These are phyloP conservation scores for fission yeast (Schizosaccharomyces pombe) DNA, from an alignment of 805 yeast species.

Conservation along the genomic window DNA sequence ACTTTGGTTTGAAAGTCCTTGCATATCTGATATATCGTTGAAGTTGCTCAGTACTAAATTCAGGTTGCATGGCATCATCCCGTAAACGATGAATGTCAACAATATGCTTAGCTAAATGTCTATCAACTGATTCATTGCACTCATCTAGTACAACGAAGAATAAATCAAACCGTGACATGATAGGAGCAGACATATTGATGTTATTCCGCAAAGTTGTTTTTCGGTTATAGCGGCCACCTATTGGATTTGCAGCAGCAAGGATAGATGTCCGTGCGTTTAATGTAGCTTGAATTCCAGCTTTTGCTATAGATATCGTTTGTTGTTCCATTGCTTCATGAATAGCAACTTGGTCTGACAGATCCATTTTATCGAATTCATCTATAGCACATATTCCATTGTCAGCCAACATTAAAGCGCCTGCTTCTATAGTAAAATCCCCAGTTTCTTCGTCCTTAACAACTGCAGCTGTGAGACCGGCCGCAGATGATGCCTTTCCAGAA, in stretches of 20 bases:
- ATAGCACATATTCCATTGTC: slow-evolving; percentile 97
- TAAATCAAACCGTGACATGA: slow-evolving; percentile 91
- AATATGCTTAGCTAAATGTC: slow-evolving; percentile 75
- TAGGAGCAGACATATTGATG: slow-evolving; percentile 89
- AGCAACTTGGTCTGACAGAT: slow-evolving; percentile 81
- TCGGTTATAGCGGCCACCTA: slow-evolving; percentile 88
- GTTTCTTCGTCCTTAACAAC: slow-evolving; percentile 93
- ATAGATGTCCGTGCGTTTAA: slow-evolving; percentile 90
- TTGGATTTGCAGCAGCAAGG: slow-evolving; percentile 95
- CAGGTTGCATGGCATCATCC: slow-evolving; percentile 76
- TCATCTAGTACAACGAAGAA: slow-evolving; percentile 89
- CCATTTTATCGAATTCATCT: slow-evolving; percentile 98
- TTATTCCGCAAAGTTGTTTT: slow-evolving; percentile 65
- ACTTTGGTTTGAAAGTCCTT: slow-evolving; percentile 69
- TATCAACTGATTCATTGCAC: slow-evolving; percentile 73
- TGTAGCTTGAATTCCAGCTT: slow-evolving; percentile 96
- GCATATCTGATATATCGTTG: slow-evolving; percentile 79
- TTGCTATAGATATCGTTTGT: slow-evolving; percentile 93
- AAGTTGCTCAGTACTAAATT: slow-evolving; percentile 69
- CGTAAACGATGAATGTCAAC: slow-evolving; percentile 77
- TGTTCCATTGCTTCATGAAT: slow-evolving; percentile 99
- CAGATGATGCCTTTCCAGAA: slow-evolving; percentile 94
- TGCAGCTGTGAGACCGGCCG: slow-evolving; percentile 96
- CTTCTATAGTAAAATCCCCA: slow-evolving; percentile 91
- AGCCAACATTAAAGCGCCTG: slow-evolving; percentile 95